A percentile compares a stretch with the other conserved stretches of the same genome.
phyloP scores from a whole-genome alignment of 169 alveolate species.

The Cytauxzoon felis region DNA sequence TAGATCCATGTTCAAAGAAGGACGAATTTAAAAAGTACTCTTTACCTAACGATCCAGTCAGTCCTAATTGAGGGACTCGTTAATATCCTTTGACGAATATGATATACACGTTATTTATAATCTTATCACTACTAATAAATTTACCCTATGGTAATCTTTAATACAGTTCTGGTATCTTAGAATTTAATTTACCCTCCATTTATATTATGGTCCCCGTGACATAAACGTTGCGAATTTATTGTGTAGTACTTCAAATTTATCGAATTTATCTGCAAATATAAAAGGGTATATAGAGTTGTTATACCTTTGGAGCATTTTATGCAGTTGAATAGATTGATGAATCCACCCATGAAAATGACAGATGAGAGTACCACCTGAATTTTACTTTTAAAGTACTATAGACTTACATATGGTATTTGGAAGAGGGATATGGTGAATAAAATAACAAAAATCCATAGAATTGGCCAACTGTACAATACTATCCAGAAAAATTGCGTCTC shows the following conservation, averaged over 20 bases:
- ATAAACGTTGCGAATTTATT: not conserved
- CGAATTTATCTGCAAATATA: slow-evolving; percentile 2
- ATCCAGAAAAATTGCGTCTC: slow-evolving; percentile 36
- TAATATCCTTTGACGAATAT: too few relatives aligned
- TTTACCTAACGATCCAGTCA: too few relatives aligned
- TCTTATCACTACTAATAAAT: too few relatives aligned
- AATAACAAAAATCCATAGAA: slow-evolving; percentile 26
- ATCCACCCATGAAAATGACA: slow-evolving; percentile 3
- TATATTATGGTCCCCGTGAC: not conserved
- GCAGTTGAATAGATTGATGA: slow-evolving; percentile 35
- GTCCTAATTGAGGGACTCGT: too few relatives aligned
- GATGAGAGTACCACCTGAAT: slow-evolving; percentile 31
- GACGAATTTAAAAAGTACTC: slow-evolving; percentile 5
- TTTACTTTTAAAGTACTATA: not conserved
- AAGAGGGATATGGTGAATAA: slow-evolving; percentile 12
- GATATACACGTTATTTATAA: too few relatives aligned
- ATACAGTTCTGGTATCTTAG: too few relatives aligned
- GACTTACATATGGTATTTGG: slow-evolving; percentile 21
- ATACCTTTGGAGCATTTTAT: slow-evolving; percentile 33
- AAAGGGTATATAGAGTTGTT: too few relatives aligned
- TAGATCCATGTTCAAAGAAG: not conserved
- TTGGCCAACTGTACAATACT: slow-evolving; percentile 29
- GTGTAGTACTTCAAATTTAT: not conserved
- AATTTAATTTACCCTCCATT: too few relatives aligned
- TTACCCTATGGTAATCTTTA: too few relatives aligned